Evolutionary conservation across 192 early-diverging fungal species (phyloP), one percentile per base, ranked within the genome.

Genomic region (Chytriomyces sp.): DNA sequence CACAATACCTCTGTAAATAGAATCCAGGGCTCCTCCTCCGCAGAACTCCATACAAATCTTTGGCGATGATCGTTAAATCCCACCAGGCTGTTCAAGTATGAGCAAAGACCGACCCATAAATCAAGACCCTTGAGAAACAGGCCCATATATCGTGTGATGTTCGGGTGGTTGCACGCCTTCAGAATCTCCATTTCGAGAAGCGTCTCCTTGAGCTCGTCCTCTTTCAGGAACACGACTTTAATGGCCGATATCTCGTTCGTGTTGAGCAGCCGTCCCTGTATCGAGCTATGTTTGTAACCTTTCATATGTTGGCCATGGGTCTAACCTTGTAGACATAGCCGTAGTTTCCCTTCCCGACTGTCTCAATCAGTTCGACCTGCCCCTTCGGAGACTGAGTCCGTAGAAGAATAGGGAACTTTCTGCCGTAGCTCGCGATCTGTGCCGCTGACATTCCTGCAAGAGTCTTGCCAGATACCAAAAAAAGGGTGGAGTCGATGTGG

Each of bases 101-200:
- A 33, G 17, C n/a, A 25, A 6, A 39, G 22, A 76, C 55, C 30
- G 59, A 88, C 85, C 88, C 88, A 89, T 28, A 89, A 72, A 75
- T 89, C 87, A 37, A 89, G 70, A 12, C 84, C 86, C 61, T 89
- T 89, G 31, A 89, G 54, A 63, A 87, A 89, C 37, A 83, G 80
- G 10, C 82, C 85, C 81, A 85, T 84, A 60, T 85, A 89, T 64
- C 74, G 55, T 22, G 84, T 86, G 39, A 89, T 75, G 66, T 88
- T 88, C 25, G 80, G 81, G 60, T 89, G 88, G 36, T 63, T 59
- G 74, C 86, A 89, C 25, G 63, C 78, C 61, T 81, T 70, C 73
- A 89, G 64, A 49, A 89, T 88, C 57, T 89, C 88, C 88, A 89
- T 89, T 76, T 89, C 88, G n/a, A 89, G 80, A 37, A 89, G 77